Evolutionary conservation across 306 rosid genomes (phyloP), one percentile per base, ranked within the genome.

Genomic region (Adenanthera pavonina): DNA sequence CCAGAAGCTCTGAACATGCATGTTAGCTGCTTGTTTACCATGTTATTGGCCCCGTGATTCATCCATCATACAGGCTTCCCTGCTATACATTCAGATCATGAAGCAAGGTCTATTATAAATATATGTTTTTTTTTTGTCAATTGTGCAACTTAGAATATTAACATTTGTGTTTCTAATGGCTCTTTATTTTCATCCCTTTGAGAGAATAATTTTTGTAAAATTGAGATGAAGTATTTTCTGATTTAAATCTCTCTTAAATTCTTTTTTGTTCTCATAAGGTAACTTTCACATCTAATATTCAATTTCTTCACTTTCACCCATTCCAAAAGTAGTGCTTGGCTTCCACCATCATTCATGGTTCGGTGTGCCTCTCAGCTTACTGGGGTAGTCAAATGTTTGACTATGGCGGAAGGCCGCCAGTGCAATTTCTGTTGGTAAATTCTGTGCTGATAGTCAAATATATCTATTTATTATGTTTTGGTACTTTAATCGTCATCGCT

Each of bases 151-250:
- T 16, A 38, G 71, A 36, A 36, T 40, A 38, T 41, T 41, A 20
- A 17, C 25, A 9, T 3, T 17, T 41, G 6, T 68, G 3, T 9
- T 41, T 17, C 11, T 19, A 66, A 15, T 36, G 67, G 30, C 43
- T 66, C 43, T 34, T 2, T 41, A 40, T 16, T 68, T 54, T 35
- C 48, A 36, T 38, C 30, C 52, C 72, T n/a, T 17, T 4, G 72
- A n/a, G 16, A 67, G 17, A n/a, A 68, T 10, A 68, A 43, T 25
- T 43, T 66, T 11, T 19, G 20, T 38, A 36, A 38, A 66, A 38
- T 38, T 66, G 71, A 40, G 33, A 66, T 66, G 71, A 64, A 64
- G 44, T 62, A 14, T 34, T 62, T 62, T 62, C n/a, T 33, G 8
- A 61, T 61, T 56, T 56, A 30, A 62, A 33, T 65, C 7, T 65